Base-by-base conservation (phyloP, 306 rosid species). In the Corylus americana region DNA sequence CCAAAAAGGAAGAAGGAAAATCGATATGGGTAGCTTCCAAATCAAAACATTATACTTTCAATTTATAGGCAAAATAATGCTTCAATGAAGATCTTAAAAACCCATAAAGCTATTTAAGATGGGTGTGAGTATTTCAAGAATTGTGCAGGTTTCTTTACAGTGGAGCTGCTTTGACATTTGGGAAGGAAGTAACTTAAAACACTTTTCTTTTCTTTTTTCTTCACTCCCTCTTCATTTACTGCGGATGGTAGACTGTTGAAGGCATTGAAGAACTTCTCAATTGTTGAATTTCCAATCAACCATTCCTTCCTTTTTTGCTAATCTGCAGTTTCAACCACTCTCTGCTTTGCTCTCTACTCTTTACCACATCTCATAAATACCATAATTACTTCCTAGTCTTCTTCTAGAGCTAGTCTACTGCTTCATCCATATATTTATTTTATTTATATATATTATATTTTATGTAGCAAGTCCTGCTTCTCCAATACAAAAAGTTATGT, bases 271-370 rank as follows among this genome's bases (percentile, higher is more conserved):
- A 18, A 12, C 73, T n/a, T 17, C 59, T 48, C 17, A 37, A 51
- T 77, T 16, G 20, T 27, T 22, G 68, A 61, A 37, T 70, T 67
- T 74, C 71, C 29, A 68, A 68, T 22, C 72, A 39, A 64, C 71
- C 25, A 16, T 47, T 17, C 49, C 8, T 67, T 67, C 42, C 66
- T 42, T 67, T 39, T 68, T 42, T 3, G 11, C 31, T 68, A 11
- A 18, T 51, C 72, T 68, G 51, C 72, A 68, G 72, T 42, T 11
- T 42, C 83, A 80, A 80, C 83, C 3, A 80, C 79, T 55, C 61
- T 47, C 79, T 74, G 79, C 25, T 12, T 47, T 67, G 6, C 49
- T n/a, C 67, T 62, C 50, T n/a, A 6, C 29, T 11, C 74, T 31
- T 61, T 37, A 27, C 78, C 22, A 62, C 3, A 35, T 13, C 45